Conservation (phyloP, 176 grass and related monocot species). For the Olyra latifolia region DNA sequence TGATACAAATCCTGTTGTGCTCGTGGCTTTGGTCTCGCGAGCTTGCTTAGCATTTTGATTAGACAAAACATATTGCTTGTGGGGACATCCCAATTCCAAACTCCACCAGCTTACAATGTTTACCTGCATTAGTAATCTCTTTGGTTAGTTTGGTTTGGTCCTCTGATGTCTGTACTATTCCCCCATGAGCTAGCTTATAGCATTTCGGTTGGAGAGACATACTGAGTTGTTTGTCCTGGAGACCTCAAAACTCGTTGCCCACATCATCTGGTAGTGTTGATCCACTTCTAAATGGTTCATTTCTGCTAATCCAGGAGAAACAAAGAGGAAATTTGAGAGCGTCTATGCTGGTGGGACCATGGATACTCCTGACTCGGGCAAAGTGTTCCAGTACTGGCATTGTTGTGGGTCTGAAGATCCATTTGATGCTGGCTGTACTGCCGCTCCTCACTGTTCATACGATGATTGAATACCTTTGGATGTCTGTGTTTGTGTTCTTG, state of each 20-base stretch:
- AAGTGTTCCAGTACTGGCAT: slow-evolving; percentile 97
- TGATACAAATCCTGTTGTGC: not conserved
- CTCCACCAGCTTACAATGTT: not conserved
- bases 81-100: not conserved
- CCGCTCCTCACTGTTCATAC: slow-evolving; percentile 79
- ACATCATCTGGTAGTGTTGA: not conserved
- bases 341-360: slow-evolving; percentile 79
- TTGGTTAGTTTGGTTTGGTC: not conserved
- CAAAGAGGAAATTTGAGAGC: slow-evolving; percentile 95
- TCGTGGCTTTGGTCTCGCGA: not conserved
- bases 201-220: not conserved
- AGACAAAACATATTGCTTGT: not conserved
- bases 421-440: slow-evolving; percentile 78
- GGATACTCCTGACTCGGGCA: slow-evolving; percentile 76
- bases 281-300: not conserved
- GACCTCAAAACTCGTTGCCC: not conserved
- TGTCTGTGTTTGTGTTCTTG: not conserved
- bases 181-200: not conserved
- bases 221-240: not conserved
- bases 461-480: slow-evolving; percentile 57
- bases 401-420: slow-evolving; percentile 91
- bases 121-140: not conserved
- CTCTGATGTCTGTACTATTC: not conserved
- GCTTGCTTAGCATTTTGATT: slow-evolving; percentile 13
- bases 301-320: slow-evolving; percentile 61